Conservation (phyloP, 805 yeast genomes). For the Maudiozyma turicensis region DNA sequence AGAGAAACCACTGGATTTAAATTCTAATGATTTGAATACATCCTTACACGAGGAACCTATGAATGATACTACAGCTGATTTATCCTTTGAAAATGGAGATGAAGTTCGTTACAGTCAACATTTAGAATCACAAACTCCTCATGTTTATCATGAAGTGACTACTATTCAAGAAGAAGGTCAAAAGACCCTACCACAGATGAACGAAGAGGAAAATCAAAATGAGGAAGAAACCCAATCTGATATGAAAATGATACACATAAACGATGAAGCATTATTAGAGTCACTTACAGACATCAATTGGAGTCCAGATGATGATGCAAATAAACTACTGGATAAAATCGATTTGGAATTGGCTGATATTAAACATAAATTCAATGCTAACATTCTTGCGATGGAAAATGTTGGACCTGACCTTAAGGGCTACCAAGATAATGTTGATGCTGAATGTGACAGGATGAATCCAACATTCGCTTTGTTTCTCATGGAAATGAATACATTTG, state of each 20-base stretch:
- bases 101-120: slow-evolving; percentile 21
- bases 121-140: slow-evolving; percentile 10
- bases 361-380: slow-evolving; percentile 53
- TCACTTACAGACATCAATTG: slow-evolving; percentile 71
- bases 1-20: background rate
- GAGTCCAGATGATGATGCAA: slow-evolving; percentile 58
- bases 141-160: slow-evolving; percentile 23
- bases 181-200: background rate
- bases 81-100: slow-evolving; percentile 30
- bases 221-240: background rate
- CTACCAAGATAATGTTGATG: slow-evolving; percentile 35
- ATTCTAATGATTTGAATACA: slow-evolving; percentile 5
- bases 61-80: slow-evolving; percentile 18
- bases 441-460: slow-evolving; percentile 47
- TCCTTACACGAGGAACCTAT: slow-evolving; percentile 13
- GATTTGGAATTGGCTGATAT: slow-evolving; percentile 48
- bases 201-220: background rate
- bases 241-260: slow-evolving; percentile 29
- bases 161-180: slow-evolving; percentile 26
- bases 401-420: slow-evolving; percentile 35
- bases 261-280: slow-evolving; percentile 34
- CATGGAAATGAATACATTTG: slow-evolving; percentile 53
- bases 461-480: slow-evolving; percentile 46
- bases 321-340: slow-evolving; percentile 47
- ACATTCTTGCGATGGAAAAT: slow-evolving; percentile 41